A percentile compares a stretch with the other conserved stretches of the same genome.
Conservation (phyloP, 148 eudicot genomes). For the Gaultheria prostrata region DNA sequence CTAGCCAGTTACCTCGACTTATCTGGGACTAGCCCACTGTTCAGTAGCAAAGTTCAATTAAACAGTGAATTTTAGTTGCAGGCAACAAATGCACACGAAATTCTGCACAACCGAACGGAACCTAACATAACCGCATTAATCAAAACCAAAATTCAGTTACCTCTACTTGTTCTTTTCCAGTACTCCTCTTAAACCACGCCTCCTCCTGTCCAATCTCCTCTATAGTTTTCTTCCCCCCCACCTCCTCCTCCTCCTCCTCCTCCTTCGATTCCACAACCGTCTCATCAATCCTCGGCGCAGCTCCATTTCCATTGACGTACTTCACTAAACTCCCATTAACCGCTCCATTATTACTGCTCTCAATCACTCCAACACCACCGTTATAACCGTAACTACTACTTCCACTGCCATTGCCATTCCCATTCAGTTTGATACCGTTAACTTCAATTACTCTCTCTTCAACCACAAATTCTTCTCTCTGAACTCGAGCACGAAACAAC, state of each 20-base stretch:
- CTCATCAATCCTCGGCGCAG: constrained; percentile 20
- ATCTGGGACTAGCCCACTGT: no score
- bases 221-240: constrained; percentile 50
- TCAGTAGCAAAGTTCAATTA: neutral
- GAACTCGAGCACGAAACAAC: constrained; percentile 14
- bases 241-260: constrained; percentile 26
- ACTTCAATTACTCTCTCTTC: constrained; percentile 46
- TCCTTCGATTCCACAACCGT: constrained; percentile 23
- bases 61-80: constrained; percentile 4
- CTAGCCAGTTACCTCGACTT: neutral
- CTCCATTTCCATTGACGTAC: constrained; percentile 52
- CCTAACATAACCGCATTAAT: neutral
- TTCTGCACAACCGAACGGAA: neutral
- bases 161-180: constrained; percentile 55
- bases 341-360: constrained; percentile 26
- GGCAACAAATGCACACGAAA: neutral
- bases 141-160: constrained; percentile 29
- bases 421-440: constrained; percentile 31
- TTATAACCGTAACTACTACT: constrained; percentile 29
- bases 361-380: constrained; percentile 26
- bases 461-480: constrained; percentile 38
- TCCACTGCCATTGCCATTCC: constrained; percentile 35
- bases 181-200: constrained; percentile 81
- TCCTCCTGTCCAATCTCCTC: constrained; percentile 99
- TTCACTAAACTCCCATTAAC: constrained; percentile 47